These are phyloP conservation scores for Delonix regia DNA, from an alignment of 306 rosid species.

Conservation along the genomic window DNA sequence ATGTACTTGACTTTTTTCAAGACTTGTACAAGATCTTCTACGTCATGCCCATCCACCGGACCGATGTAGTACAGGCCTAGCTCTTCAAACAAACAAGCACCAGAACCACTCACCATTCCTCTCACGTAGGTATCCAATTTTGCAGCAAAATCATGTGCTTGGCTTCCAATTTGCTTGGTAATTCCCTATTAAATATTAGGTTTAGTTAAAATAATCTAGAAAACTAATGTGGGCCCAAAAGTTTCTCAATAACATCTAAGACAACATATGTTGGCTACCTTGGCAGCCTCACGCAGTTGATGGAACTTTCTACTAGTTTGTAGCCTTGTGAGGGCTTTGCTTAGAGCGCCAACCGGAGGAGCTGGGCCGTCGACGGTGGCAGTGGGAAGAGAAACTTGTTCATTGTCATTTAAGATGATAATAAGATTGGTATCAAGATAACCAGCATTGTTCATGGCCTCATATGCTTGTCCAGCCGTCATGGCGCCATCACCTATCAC, in stretches of 20 bases:
- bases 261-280: too few relatives aligned
- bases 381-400: constrained; percentile 74
- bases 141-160: constrained; percentile 54
- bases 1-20: constrained; percentile 49
- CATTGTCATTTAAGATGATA: constrained; percentile 64
- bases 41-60: constrained; percentile 65
- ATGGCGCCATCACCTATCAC: constrained; percentile 79
- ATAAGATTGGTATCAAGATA: constrained; percentile 63
- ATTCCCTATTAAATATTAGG: constrained; percentile 40
- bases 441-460: constrained; percentile 81
- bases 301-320: constrained; percentile 51
- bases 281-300: constrained; percentile 54
- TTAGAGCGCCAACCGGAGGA: constrained; percentile 71
- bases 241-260: not conserved
- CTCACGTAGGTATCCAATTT: constrained; percentile 52
- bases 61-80: constrained; percentile 70
- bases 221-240: too few relatives aligned
- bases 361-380: constrained; percentile 67
- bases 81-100: constrained; percentile 65
- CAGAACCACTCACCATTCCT: constrained; percentile 52
- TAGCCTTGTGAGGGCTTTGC: constrained; percentile 51
- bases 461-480: constrained; percentile 75
- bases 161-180: constrained; percentile 52
- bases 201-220: not conserved
- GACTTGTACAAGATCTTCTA: constrained; percentile 58